Conservation (phyloP, 225 moss, liverwort and hornwort species). For the Bryoerythrophyllum caledonicum region DNA sequence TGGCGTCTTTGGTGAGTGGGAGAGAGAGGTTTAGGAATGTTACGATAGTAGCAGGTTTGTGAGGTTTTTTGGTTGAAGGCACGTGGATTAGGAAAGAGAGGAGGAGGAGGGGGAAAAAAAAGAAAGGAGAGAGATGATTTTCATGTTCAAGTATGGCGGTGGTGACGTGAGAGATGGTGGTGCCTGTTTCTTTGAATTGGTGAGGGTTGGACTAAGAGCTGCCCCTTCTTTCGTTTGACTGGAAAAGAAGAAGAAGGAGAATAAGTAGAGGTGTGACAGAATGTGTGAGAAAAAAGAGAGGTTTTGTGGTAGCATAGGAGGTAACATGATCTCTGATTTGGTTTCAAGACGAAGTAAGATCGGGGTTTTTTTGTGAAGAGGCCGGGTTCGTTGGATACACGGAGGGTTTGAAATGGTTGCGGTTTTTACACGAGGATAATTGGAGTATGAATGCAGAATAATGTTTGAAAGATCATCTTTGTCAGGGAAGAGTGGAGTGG, state of each 20-base stretch:
- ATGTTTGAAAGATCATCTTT: neutral
- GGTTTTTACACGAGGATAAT: neutral
- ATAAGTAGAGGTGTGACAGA: neutral
- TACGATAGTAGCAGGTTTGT: slow-evolving; percentile 12
- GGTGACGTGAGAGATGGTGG: slow-evolving; percentile 18
- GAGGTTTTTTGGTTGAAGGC: slow-evolving; percentile 15
- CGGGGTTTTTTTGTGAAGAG: neutral
- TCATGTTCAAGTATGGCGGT: slow-evolving; percentile 33
- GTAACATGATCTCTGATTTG: neutral
- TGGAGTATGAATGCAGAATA: too few species aligned
- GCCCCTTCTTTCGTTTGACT: neutral
- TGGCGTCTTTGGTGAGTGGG: neutral
- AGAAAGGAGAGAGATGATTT: too few species aligned
- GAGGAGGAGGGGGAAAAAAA: neutral
- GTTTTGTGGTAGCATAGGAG: neutral
- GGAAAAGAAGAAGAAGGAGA: neutral
- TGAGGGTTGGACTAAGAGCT: slow-evolving; percentile 5
- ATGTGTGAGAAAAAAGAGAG: neutral
- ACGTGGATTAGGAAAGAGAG: neutral
- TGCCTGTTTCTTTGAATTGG: slow-evolving; percentile 32
- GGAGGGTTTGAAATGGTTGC: neutral
- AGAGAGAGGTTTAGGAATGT: neutral
- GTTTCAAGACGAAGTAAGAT: too few species aligned
- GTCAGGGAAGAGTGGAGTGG: slow-evolving; percentile 7
- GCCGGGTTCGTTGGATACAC: neutral